Evolutionary conservation across 257 asterid species (phyloP).

Genomic region (Penstemon davidsonii): DNA sequence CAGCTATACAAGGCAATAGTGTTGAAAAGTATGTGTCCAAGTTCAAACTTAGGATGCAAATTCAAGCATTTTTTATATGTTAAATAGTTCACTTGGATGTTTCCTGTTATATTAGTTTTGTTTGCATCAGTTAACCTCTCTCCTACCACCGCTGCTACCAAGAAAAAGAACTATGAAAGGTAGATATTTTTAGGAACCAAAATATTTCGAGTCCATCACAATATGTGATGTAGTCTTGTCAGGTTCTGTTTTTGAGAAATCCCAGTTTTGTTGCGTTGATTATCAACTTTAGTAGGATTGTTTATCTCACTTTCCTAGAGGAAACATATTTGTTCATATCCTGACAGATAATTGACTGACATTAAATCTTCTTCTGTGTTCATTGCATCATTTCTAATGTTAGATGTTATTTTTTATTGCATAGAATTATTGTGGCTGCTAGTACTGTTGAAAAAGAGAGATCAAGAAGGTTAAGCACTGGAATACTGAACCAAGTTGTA

Average conservation of each 20-base stretch:
- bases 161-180: too few species aligned
- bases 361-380: background rate
- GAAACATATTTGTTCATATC: background rate
- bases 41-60: conserved; percentile 8
- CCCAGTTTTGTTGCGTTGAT: conserved; percentile 10
- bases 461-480: conserved; percentile 86
- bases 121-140: too few species aligned
- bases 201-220: too few species aligned
- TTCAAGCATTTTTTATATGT: background rate
- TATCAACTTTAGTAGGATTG: background rate
- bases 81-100: too few species aligned
- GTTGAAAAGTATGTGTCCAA: conserved; percentile 70
- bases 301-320: background rate
- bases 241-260: background rate
- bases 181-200: too few species aligned
- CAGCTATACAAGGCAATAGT: conserved; percentile 77
- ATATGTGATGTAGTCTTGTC: too few species aligned
- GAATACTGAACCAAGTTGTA: conserved; percentile 76
- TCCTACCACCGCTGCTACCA: too few species aligned
- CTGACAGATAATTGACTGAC: background rate
- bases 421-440: conserved; percentile 80
- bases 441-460: conserved; percentile 80
- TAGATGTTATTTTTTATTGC: conserved; percentile 13
- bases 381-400: background rate
- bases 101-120: too few species aligned